A percentile compares a stretch with the other conserved stretches of the same genome.
Evolutionary conservation across 2,329 filamentous ascomycete species (phyloP).

Genomic region (Penicillium capsulatum): DNA sequence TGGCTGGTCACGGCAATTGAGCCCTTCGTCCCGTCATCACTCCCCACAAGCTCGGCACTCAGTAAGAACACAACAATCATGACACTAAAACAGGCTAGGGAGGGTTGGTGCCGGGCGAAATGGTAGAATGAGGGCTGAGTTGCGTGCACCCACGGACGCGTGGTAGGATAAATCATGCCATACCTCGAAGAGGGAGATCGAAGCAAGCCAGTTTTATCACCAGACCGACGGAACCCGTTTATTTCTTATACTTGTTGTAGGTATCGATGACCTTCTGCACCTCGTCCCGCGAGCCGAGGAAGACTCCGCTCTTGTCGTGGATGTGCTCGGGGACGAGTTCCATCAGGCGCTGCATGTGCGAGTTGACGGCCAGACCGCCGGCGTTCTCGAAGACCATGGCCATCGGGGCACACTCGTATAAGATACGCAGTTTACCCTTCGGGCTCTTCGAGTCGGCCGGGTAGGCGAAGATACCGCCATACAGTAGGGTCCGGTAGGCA

Average conservation of each 20-base stretch:
- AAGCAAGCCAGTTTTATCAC: neutral
- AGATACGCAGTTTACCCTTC: conserved; percentile 93
- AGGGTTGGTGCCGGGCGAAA: too few species aligned
- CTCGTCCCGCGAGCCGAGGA: conserved; percentile 91
- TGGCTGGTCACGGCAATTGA: conserved; percentile 6
- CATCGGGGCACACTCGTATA: conserved; percentile 99
- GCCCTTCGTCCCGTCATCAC: too few species aligned
- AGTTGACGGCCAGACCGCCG: conserved; percentile 87
- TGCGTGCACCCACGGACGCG: too few species aligned
- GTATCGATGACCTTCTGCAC: conserved; percentile 89
- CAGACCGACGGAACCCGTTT: conserved; percentile 5
- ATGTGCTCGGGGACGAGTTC: conserved; percentile 86
- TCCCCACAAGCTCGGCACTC: conserved; percentile 8
- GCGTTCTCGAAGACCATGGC: conserved; percentile 98
- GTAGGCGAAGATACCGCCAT: conserved; percentile 96
- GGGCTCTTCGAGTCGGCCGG: conserved; percentile 97
- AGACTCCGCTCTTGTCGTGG: conserved; percentile 93
- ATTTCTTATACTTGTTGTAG: conserved; percentile 55
- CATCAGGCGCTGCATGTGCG: conserved; percentile 85
- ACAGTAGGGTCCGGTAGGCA: conserved; percentile 90
- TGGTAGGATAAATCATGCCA: conserved; percentile 5
- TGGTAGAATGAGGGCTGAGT: conserved; percentile 7
- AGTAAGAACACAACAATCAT: conserved; percentile 1
- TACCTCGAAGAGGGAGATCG: neutral
- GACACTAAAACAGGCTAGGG: too few species aligned